Evolutionary conservation across 1,284 basidiomycete genomes (phyloP).

Genomic region (Ustilago nuda): DNA sequence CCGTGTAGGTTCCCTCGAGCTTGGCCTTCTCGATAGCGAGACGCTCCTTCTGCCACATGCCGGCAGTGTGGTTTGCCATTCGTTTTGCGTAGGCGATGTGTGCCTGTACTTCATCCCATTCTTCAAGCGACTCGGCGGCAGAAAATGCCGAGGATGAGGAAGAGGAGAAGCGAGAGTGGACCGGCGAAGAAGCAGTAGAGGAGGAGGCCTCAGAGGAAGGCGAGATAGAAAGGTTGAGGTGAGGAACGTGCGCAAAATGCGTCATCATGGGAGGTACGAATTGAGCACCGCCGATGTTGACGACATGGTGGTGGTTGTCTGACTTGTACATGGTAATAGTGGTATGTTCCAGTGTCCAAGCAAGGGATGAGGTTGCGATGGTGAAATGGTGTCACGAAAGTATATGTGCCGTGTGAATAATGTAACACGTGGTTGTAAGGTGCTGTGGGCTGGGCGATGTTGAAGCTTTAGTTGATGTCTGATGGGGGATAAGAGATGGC

Average conservation of each 20-base stretch:
- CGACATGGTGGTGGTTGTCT: constrained; percentile 30
- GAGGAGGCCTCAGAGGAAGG: constrained; percentile 36
- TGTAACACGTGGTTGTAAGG: not conserved
- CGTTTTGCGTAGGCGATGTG: constrained; percentile 35
- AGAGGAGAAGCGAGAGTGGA: constrained; percentile 37
- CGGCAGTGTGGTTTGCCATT: constrained; percentile 38
- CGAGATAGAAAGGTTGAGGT: constrained; percentile 24
- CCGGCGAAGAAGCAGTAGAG: constrained; percentile 24
- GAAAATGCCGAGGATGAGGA: constrained; percentile 24
- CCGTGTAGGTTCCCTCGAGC: constrained; percentile 43
- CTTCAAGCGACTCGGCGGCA: constrained; percentile 20
- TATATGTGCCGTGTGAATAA: not conserved
- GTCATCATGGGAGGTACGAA: constrained; percentile 47
- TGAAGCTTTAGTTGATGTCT: constrained; percentile 4
- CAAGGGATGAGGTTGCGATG: not conserved
- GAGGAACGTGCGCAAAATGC: constrained; percentile 28
- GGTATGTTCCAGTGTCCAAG: not conserved
- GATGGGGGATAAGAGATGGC: not conserved
- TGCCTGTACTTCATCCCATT: constrained; percentile 40
- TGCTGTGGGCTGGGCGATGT: not conserved
- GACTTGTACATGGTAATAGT: constrained; percentile 23
- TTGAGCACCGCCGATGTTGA: constrained; percentile 36
- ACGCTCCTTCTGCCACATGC: constrained; percentile 50
- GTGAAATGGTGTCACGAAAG: not conserved
- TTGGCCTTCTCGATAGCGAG: constrained; percentile 51